Evolutionary conservation across 768 basidiomycete species (phyloP).

Genomic region (Coprinopsis sp.): DNA sequence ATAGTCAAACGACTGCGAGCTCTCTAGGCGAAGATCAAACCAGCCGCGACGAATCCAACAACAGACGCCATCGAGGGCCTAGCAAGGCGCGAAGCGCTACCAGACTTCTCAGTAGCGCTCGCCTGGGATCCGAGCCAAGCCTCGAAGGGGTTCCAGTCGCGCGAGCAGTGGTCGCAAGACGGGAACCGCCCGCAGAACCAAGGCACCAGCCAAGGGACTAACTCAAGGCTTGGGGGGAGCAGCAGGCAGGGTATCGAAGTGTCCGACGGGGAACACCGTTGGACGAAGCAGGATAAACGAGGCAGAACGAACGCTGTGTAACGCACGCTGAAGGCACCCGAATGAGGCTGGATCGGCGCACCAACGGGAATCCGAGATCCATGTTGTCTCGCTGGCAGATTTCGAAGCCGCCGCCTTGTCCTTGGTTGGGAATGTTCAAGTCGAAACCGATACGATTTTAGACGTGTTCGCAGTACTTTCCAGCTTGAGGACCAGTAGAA

Average conservation of each 20-base stretch:
- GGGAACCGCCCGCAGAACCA: too few relatives aligned
- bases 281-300: conserved; percentile 36
- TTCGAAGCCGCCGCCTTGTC: conserved; percentile 55
- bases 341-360: conserved; percentile 38
- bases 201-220: too few relatives aligned
- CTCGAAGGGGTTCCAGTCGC: too few relatives aligned
- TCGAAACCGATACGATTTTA: conserved; percentile 70
- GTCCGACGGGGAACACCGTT: conserved; percentile 28
- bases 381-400: conserved; percentile 65
- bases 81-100: too few relatives aligned
- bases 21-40: too few relatives aligned
- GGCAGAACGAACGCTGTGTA: conserved; percentile 32
- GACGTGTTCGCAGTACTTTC: conserved; percentile 57
- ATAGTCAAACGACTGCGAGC: too few relatives aligned
- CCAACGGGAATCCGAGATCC: conserved; percentile 53
- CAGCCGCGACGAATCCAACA: too few relatives aligned
- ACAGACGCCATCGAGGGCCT: too few relatives aligned
- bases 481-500: conserved; percentile 57
- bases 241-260: conserved; percentile 23
- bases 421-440: conserved; percentile 68
- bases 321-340: conserved; percentile 31
- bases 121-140: too few relatives aligned
- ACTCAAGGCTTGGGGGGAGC: too few relatives aligned
- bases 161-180: too few relatives aligned
- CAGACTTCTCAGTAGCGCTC: too few relatives aligned